Conservation (phyloP, 352 stramenopile genomes). For the Pythium vanterpoolii region DNA sequence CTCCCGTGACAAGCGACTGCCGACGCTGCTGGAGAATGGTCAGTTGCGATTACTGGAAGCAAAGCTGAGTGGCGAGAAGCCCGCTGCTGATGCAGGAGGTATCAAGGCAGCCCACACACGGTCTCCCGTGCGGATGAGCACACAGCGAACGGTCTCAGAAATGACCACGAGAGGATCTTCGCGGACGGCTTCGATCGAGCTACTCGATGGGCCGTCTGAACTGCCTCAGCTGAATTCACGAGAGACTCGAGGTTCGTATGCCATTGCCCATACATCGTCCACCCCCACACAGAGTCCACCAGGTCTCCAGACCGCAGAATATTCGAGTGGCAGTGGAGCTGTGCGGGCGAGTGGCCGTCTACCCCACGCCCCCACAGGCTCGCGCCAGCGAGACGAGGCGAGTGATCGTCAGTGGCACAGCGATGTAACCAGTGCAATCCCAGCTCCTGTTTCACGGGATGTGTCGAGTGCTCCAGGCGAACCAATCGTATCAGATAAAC, state of each 20-base stretch:
- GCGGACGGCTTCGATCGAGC: neutral
- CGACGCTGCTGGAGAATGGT: slow-evolving; percentile 36
- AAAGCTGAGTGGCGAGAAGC: neutral
- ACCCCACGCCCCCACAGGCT: neutral
- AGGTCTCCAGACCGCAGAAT: neutral
- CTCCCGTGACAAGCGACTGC: slow-evolving; percentile 34
- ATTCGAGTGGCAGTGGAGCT: neutral
- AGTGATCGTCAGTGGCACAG: neutral
- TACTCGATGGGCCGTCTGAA: slow-evolving; percentile 4
- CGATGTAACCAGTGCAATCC: neutral
- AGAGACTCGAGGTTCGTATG: neutral
- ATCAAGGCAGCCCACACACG: neutral
- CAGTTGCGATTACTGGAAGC: slow-evolving; percentile 18
- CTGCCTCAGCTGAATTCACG: neutral
- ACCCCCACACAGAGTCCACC: neutral
- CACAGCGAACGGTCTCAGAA: neutral
- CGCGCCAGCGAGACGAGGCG: neutral
- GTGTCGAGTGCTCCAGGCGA: slow-evolving; percentile 20
- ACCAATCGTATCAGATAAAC: slow-evolving; percentile 40
- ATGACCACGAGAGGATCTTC: neutral
- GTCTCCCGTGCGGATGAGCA: slow-evolving; percentile 3
- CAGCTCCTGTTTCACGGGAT: neutral
- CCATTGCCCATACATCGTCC: neutral
- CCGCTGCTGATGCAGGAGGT: neutral
- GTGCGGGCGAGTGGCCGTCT: neutral